phyloP scores from a whole-genome alignment of 2,329 filamentous ascomycete genomes.

The Aspergillus candidus region DNA sequence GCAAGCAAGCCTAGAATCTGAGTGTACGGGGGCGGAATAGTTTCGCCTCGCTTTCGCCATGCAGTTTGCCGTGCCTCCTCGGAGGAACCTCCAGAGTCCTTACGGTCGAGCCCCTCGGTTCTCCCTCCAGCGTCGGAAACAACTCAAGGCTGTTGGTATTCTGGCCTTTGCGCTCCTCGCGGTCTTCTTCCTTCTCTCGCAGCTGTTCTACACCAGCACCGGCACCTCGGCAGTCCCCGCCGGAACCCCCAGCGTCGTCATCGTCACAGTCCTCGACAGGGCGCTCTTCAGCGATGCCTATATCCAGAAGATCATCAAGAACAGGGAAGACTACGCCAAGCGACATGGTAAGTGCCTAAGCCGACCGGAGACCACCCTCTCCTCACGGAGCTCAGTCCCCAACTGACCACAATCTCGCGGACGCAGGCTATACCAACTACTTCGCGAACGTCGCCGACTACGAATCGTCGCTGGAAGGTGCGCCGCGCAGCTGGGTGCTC shows the following conservation, averaged over 20 bases:
- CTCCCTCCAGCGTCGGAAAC: slow-evolving; percentile 50
- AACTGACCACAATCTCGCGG: not conserved
- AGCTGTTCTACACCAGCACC: slow-evolving; percentile 28
- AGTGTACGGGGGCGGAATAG: slow-evolving; percentile 17
- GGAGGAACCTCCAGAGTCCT: slow-evolving; percentile 72
- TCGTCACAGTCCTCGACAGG: slow-evolving; percentile 80
- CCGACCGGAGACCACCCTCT: not conserved
- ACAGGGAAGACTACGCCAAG: slow-evolving; percentile 76
- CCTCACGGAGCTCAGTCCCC: not conserved
- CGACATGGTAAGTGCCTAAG: slow-evolving; percentile 63
- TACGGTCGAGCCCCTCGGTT: slow-evolving; percentile 50
- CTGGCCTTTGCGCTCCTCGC: slow-evolving; percentile 50
- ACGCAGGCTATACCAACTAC: slow-evolving; percentile 75
- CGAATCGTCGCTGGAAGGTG: slow-evolving; percentile 38
- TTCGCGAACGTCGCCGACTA: slow-evolving; percentile 74
- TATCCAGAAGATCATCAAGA: slow-evolving; percentile 68
- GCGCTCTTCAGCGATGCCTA: slow-evolving; percentile 59
- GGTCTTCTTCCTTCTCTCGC: slow-evolving; percentile 56
- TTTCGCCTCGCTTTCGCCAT: slow-evolving; percentile 42
- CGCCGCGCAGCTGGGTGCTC: slow-evolving; percentile 51
- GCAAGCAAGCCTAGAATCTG: slow-evolving; percentile 12
- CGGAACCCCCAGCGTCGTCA: slow-evolving; percentile 53
- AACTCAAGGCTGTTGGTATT: slow-evolving; percentile 55
- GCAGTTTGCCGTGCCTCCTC: slow-evolving; percentile 85
- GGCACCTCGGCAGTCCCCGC: slow-evolving; percentile 21